Base-by-base conservation (phyloP, 306 rosid species). In the Parietaria judaica region DNA sequence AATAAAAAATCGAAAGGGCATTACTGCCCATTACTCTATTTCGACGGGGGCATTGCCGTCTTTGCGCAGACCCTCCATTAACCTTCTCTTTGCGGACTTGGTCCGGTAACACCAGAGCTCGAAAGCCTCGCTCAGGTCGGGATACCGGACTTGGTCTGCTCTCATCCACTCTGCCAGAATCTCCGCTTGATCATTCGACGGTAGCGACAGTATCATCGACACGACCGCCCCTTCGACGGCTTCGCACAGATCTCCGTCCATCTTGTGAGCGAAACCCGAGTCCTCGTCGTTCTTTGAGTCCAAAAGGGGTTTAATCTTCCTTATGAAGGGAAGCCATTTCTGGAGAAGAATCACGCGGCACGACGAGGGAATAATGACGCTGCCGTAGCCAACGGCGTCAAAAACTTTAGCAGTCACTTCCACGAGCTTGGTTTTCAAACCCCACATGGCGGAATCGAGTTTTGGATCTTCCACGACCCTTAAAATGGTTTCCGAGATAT, bases 81-180 rank as follows among this genome's bases (percentile, higher is more conserved):
- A 72, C 75, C 97, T 90, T 65, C 96, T 83, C 76, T 76, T 87
- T 14, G 96, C 97, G 59, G 96, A 84, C 76, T 87, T 90, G 57
- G 84, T 83, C 77, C 97, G 81, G 63, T 81, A 90, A 83, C 90
- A 90, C 97, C 97, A 90, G 35, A 90, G 80, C 81, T 90, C 97
- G 11, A 90, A 85, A 51, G 95, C 97, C 78, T 90, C 97, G 0
- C 81, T 87, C 82, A 87, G 68, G 66, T 90, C 95, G 0, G 96
- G 97, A 76, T 79, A 87, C 64, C 62, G 84, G 51, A 81, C 74
- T 71, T 86, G 82, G 69, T 79, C 68, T 0, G 72, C 67, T 65
- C 54, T 79, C 65, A 88, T 84, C 99, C 99, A 92, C 12, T 88
- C 95, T 23, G 85, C 88, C 37, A 92, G 73, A 77, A 88, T 92